Conservation (phyloP, 768 basidiomycete genomes). For the Boletus rubroflammeus region DNA sequence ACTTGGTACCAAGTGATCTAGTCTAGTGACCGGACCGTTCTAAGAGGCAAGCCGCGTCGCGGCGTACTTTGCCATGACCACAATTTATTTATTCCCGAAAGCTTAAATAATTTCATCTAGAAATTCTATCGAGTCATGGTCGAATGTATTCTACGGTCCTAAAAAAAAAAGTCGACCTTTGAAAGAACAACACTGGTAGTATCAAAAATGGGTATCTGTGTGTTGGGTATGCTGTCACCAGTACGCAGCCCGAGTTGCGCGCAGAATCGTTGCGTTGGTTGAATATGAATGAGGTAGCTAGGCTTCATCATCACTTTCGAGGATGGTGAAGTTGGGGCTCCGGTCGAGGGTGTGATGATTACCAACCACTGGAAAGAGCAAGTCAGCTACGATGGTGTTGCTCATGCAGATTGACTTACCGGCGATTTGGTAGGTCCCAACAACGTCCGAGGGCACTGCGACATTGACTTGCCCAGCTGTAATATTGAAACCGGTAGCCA, state of each 20-base stretch:
- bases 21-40: too few relatives aligned
- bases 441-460: too few relatives aligned
- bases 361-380: conserved; percentile 18
- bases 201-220: background rate
- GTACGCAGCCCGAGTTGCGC: background rate
- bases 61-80: background rate
- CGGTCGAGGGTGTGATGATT: fast-evolving
- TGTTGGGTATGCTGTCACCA: too few relatives aligned
- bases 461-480: conserved; percentile 23
- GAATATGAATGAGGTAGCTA: background rate
- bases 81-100: background rate
- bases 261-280: background rate
- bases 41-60: too few relatives aligned
- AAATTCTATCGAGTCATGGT: background rate
- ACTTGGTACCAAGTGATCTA: background rate
- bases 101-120: too few relatives aligned
- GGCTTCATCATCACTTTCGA: too few relatives aligned
- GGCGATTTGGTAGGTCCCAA: conserved; percentile 35
- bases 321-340: conserved; percentile 26
- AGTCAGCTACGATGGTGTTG: conserved; percentile 1
- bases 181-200: too few relatives aligned
- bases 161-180: background rate
- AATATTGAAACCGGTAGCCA: conserved; percentile 31
- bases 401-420: conserved; percentile 18
- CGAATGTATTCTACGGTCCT: too few relatives aligned